phyloP scores from a whole-genome alignment of 306 rosid species.

The Corylus avellana region DNA sequence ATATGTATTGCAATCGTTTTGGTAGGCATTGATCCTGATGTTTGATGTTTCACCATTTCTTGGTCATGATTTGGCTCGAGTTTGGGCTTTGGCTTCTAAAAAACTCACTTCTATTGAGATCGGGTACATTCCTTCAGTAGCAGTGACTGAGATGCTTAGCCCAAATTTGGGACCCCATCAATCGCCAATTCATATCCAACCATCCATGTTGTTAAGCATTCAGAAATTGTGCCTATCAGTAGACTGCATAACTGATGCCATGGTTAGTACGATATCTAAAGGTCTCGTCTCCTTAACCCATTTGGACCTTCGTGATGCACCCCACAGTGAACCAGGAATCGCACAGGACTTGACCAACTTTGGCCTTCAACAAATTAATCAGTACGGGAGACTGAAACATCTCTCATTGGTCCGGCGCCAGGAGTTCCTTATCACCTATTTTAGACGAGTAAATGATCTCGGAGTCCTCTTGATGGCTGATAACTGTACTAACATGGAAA shows the following conservation, averaged over 20 bases:
- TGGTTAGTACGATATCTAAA: conserved; percentile 73
- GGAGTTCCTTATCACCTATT: conserved; percentile 61
- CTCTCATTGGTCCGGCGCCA: conserved; percentile 88
- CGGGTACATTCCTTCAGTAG: conserved; percentile 70
- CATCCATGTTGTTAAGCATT: conserved; percentile 63
- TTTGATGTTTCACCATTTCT: conserved; percentile 79
- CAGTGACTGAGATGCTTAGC: conserved; percentile 82
- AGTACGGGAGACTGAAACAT: conserved; percentile 70
- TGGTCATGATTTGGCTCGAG: conserved; percentile 65
- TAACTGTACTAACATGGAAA: conserved; percentile 76
- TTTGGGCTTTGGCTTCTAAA: conserved; percentile 82
- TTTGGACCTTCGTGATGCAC: conserved; percentile 93
- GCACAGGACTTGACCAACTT: conserved; percentile 77
- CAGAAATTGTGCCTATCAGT: conserved; percentile 84
- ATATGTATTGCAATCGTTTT: conserved; percentile 29
- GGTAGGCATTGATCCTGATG: conserved; percentile 78
- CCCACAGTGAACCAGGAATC: conserved; percentile 74
- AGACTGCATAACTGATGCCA: conserved; percentile 82
- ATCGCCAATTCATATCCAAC: conserved; percentile 43
- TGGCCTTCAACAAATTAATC: conserved; percentile 93
- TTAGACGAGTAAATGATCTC: conserved; percentile 84
- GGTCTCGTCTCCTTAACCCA: conserved; percentile 66
- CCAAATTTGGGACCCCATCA: conserved; percentile 59
- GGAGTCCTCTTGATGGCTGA: conserved; percentile 94
- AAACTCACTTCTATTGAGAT: conserved; percentile 79